Base-by-base conservation (phyloP, 345 rosid species). In the Eucalyptus polyanthemos region DNA sequence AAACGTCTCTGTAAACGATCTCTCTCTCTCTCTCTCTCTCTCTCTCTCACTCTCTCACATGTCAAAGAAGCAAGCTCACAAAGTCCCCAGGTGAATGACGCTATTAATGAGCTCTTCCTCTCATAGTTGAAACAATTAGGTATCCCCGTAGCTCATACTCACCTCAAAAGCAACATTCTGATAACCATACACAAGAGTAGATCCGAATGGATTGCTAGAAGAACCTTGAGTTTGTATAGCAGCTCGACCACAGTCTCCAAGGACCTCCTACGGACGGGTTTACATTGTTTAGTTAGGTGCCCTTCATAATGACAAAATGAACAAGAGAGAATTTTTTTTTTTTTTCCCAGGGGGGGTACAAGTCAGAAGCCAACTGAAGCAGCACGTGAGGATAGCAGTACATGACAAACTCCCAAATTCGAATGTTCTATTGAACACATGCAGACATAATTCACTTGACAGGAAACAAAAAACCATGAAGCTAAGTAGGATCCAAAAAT, bases 191-290 rank as follows among this genome's bases (percentile, higher is more conserved):
- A 98, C 99, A 87, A 97, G 95, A 29, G 99, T 98, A 17, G 98
- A 96, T 87, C 99, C 99, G 87, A 98, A 97, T 83, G 99, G 99
- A 93, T 98, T 98, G 94, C 95, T 96, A 5, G 94, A 89, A 91
- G 99, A 98, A 45, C 99, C 99, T 91, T 96, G 98, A 65, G 99
- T 98, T 92, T 98, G 99, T 86, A 98, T 98, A 76, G 99, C 99
- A 50, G 99, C 99, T 90, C 96, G 97, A 31, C 99, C 99, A 93
- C 97, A 96, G 42, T 97, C 99, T 80, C 99, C 99, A 49, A 98
- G 98, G 91, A 96, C 94, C 90, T 95, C 99, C 99, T 98, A 91
- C 60, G 87, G 81, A 49, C 62, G 87, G 80, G 54, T 85, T 56
- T 42, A 27, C 40, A 50, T 15, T 87, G 27, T 50, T 50, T 53